Base-by-base conservation (phyloP, 805 yeast species). In the Lachancea waltii region DNA sequence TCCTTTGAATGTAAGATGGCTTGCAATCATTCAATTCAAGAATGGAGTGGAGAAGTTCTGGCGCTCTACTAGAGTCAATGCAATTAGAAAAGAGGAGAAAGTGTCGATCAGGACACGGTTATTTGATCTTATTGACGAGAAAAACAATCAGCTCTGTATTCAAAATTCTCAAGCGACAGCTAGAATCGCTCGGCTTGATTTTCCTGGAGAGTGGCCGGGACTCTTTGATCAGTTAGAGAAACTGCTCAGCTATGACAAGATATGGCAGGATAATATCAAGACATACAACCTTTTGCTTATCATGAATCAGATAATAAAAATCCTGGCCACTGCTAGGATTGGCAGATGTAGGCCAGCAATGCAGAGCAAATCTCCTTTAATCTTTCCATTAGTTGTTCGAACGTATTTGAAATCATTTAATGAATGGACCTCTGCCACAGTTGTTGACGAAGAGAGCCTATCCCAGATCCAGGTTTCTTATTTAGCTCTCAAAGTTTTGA, bases 161-260 rank as follows among this genome's bases (percentile, higher is more conserved):
- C 97, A 92, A 62, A 83, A 85, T 56, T 94, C 97, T 0, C 82
- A 84, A 46, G 80, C 94, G 0, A 67, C 84, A 5, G 80, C 95
- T 1, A 69, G 80, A 43, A 82, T 92, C 19, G 81, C 84, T 18
- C 64, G 97, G 35, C 67, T 77, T 40, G 98, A 92, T 51, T 92
- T 85, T 55, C 97, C 97, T 0, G 58, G 64, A 2, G 87, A 81
- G 32, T 92, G 97, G 97, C 87, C 94, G 0, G 60, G 71, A 2
- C 55, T 92, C 14, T 82, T 92, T 52, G 89, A 83, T 40, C 79
- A 79, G 10, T 44, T 81, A 1, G 69, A 74, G 31, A 50, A 50
- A 3, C 50, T 67, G 15, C 51, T 81, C 33, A 75, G 63, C 40
- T 60, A 65, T 9, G 69, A 69, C 13, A 67, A 68, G 10, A 59